A percentile compares a stretch with the other conserved stretches of the same genome.
Evolutionary conservation across 225 moss, liverwort and hornwort species (phyloP).

Genomic region (Straminergon stramineum): DNA sequence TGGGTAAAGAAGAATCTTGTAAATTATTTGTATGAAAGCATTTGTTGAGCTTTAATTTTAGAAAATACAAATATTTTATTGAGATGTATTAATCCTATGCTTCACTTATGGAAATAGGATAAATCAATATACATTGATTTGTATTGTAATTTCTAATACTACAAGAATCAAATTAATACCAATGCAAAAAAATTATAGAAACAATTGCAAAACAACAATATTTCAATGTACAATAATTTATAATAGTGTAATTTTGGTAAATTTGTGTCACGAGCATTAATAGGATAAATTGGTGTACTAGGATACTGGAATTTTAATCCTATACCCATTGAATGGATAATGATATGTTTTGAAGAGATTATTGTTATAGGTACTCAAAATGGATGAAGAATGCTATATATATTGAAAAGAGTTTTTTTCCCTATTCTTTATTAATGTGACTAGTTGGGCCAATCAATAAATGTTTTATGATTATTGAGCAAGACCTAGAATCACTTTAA

Average conservation of each 20-base stretch:
- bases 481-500: not conserved
- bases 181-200: not conserved
- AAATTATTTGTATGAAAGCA: not conserved
- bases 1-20: not conserved
- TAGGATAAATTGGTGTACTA: not conserved
- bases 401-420: not conserved
- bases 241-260: rapidly evolving
- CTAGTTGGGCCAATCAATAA: rapidly evolving
- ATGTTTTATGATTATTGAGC: not conserved
- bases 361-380: rapidly evolving
- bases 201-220: not conserved
- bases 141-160: not conserved
- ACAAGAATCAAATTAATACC: rapidly evolving
- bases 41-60: not conserved
- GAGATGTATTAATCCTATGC: not conserved
- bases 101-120: not conserved
- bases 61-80: not conserved
- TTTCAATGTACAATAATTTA: not conserved
- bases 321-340: not conserved
- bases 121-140: not conserved
- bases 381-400: rapidly evolving
- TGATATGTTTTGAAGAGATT: not conserved
- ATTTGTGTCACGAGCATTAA: rapidly evolving
- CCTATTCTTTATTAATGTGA: rapidly evolving
- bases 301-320: not conserved